Percentiles rank a stretch among this genome's conserved stretches.
Conservation (phyloP, 2,329 filamentous ascomycete genomes). For the Penicillium digitatum region DNA sequence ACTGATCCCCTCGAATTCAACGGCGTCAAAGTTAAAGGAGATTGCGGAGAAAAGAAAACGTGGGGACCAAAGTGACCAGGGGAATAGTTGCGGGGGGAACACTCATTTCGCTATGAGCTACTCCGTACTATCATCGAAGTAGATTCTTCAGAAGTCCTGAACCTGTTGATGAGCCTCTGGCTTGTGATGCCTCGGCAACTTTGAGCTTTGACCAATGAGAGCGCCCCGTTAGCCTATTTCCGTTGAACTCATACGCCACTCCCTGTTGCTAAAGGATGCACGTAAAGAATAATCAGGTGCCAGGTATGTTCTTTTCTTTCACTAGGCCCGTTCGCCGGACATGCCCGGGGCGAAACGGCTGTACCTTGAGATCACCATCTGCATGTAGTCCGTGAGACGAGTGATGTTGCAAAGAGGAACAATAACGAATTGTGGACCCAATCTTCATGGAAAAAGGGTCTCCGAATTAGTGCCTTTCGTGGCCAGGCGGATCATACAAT, state of each 20-base stretch:
- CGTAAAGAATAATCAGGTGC: background rate
- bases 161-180: too few species aligned
- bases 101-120: background rate
- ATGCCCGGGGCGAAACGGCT: background rate
- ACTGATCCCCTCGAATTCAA: background rate
- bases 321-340: background rate
- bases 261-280: background rate
- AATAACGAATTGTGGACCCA: background rate
- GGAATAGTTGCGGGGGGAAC: slow-evolving; percentile 1
- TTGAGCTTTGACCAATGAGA: slow-evolving; percentile 11
- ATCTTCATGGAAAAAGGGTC: background rate
- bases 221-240: background rate
- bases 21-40: background rate
- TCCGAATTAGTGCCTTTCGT: background rate
- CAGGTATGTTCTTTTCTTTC: background rate
- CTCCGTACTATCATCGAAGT: background rate
- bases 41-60: background rate
- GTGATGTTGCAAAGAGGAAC: background rate
- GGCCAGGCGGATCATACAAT: background rate
- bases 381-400: background rate
- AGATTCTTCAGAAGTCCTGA: background rate
- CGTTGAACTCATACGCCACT: background rate
- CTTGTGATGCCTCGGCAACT: slow-evolving; percentile 23
- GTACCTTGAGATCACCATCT: background rate
- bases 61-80: background rate